These are phyloP conservation scores for Psidium guajava DNA, from an alignment of 345 rosid species.

Conservation along the genomic window DNA sequence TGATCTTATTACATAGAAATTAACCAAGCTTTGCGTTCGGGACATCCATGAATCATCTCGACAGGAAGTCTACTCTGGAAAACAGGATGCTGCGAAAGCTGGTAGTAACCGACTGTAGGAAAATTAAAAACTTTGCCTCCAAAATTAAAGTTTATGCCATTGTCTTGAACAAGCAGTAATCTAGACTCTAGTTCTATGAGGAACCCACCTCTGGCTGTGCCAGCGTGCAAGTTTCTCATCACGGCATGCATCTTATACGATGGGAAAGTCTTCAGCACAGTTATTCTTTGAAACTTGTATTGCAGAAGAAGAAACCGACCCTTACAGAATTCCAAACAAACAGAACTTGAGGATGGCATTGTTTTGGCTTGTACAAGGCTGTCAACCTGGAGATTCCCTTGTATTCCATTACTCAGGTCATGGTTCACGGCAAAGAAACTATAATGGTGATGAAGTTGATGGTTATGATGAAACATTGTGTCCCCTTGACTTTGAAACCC, in stretches of 20 bases:
- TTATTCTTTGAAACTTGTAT: background rate
- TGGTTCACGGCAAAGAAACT: constrained; percentile 69
- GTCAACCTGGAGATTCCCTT: constrained; percentile 82
- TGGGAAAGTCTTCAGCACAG: background rate
- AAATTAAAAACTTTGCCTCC: background rate
- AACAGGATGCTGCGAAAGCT: background rate
- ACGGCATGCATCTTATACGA: background rate
- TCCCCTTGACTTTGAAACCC: constrained; percentile 84
- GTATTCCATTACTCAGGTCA: constrained; percentile 85
- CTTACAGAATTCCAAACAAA: constrained; percentile 59
- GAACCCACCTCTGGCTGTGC: background rate
- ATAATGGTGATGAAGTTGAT: constrained; percentile 75
- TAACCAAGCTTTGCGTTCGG: background rate
- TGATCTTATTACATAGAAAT: background rate
- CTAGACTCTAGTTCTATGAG: background rate
- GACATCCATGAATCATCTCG: background rate
- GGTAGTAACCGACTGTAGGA: background rate
- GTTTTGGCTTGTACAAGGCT: constrained; percentile 84
- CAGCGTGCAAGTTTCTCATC: background rate
- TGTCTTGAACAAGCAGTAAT: background rate
- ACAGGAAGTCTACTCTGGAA: background rate
- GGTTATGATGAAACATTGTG: constrained; percentile 85
- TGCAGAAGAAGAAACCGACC: constrained; percentile 87
- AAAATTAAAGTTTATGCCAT: background rate
- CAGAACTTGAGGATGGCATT: constrained; percentile 80